These are phyloP conservation scores for Anastatica hierochuntica DNA, from an alignment of 345 rosid species.

Conservation along the genomic window DNA sequence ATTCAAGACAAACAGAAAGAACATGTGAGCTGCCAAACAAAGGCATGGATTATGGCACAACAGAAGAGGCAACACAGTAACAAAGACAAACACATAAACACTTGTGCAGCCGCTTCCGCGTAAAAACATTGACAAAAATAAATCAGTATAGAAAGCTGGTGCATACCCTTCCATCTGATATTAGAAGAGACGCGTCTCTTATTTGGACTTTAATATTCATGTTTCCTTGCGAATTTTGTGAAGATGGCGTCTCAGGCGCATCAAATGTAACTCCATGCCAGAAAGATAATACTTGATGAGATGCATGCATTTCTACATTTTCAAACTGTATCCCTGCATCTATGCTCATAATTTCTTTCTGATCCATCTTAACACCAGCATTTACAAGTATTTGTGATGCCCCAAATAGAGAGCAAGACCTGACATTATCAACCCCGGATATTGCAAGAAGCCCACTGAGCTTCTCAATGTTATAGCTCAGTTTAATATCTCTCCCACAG, in stretches of 20 bases:
- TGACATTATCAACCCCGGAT: slow-evolving; percentile 29
- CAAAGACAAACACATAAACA: background rate
- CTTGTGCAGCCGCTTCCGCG: background rate
- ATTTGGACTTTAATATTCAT: slow-evolving; percentile 39
- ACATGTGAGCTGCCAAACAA: background rate
- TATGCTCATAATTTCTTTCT: slow-evolving; percentile 25
- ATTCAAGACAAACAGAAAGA: slow-evolving; percentile 5
- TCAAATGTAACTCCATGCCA: slow-evolving; percentile 46
- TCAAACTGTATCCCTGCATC: slow-evolving; percentile 42
- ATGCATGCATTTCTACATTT: slow-evolving; percentile 47
- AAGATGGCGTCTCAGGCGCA: slow-evolving; percentile 39
- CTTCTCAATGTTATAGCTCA: slow-evolving; percentile 45
- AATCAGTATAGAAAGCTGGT: slow-evolving; percentile 8
- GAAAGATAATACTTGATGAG: slow-evolving; percentile 62
- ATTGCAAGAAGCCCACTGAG: slow-evolving; percentile 34
- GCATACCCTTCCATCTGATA: slow-evolving; percentile 87
- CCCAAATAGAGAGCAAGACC: slow-evolving; percentile 57
- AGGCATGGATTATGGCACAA: slow-evolving; percentile 8
- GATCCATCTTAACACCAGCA: slow-evolving; percentile 34
- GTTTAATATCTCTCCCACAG: slow-evolving; percentile 32
- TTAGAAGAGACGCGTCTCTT: slow-evolving; percentile 53
- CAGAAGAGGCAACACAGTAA: slow-evolving; percentile 4
- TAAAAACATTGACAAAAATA: background rate
- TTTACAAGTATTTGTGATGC: slow-evolving; percentile 37
- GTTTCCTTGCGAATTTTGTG: slow-evolving; percentile 35